A percentile compares a stretch with the other conserved stretches of the same genome.
Evolutionary conservation across 2,329 filamentous ascomycete species (phyloP).

Genomic region (Torrubiella hemipterigena): DNA sequence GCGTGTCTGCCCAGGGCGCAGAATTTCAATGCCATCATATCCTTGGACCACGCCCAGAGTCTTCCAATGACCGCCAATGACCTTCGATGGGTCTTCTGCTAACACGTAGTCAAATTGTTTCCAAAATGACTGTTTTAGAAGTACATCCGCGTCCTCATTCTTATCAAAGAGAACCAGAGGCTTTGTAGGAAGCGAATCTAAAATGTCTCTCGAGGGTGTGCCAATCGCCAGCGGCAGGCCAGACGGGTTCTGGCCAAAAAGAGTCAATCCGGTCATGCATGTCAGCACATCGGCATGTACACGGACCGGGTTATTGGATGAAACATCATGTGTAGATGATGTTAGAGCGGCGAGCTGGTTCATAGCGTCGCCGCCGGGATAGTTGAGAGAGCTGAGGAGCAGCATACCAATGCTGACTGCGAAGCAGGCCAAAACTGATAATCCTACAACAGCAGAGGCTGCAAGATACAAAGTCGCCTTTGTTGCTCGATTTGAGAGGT

Average conservation of each 20-base stretch:
- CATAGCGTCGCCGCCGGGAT: conserved; percentile 80
- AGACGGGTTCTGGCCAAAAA: conserved; percentile 43
- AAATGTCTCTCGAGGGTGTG: conserved; percentile 8
- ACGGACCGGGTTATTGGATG: too few relatives aligned
- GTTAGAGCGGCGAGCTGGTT: conserved; percentile 31
- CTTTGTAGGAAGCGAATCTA: conserved; percentile 11
- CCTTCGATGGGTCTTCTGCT: conserved; percentile 35
- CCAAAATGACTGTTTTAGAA: conserved; percentile 46
- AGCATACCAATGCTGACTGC: conserved; percentile 55
- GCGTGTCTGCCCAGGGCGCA: conserved; percentile 28
- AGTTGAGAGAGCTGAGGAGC: conserved; percentile 76
- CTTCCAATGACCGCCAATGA: conserved; percentile 41
- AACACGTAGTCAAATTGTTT: conserved; percentile 50
- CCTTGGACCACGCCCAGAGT: conserved; percentile 43
- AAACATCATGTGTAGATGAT: too few relatives aligned
- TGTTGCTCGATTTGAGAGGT: conserved; percentile 52
- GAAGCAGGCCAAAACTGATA: conserved; percentile 50
- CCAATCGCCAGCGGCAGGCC: conserved; percentile 22
- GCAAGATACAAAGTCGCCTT: conserved; percentile 48
- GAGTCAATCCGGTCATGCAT: conserved; percentile 61
- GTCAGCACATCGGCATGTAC: conserved; percentile 55
- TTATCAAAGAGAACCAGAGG: conserved; percentile 45
- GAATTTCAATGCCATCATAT: conserved; percentile 46
- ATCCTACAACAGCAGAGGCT: conserved; percentile 40
- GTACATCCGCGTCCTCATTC: conserved; percentile 38